Conservation (phyloP, 208 protist genomes). For the Trypanosoma congolense region DNA sequence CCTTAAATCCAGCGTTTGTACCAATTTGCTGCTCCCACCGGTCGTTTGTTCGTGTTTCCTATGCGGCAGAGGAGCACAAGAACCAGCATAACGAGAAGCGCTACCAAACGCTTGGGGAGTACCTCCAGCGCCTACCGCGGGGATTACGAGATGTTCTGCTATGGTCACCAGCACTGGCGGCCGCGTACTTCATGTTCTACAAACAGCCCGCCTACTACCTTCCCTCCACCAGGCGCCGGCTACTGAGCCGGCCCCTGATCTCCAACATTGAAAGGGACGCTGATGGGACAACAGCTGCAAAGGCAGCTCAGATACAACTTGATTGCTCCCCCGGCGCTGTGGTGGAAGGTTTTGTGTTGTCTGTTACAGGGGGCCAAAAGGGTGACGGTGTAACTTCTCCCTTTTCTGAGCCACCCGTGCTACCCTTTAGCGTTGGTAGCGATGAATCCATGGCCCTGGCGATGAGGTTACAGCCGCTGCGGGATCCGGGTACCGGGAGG, state of each 20-base stretch:
- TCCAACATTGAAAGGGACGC: not conserved
- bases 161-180: conserved; percentile 44
- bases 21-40: not conserved
- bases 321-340: conserved; percentile 8
- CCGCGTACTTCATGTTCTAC: conserved; percentile 36
- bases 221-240: conserved; percentile 28
- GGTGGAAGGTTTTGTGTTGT: conserved; percentile 5
- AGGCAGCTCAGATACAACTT: not conserved
- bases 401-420: conserved; percentile 19
- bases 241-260: conserved; percentile 11
- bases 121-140: conserved; percentile 41
- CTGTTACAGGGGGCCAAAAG: no score
- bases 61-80: not conserved
- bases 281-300: not conserved
- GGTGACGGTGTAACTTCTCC: not conserved
- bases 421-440: conserved; percentile 26
- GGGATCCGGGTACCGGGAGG: conserved; percentile 25
- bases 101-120: conserved; percentile 34
- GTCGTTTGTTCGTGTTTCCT: not conserved
- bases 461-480: conserved; percentile 27
- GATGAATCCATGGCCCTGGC: conserved; percentile 24
- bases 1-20: not conserved
- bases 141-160: conserved; percentile 44
- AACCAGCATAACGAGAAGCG: not conserved
- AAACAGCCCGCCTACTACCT: conserved; percentile 53